These are phyloP conservation scores for Thermothielavioides terrestris DNA, from an alignment of 495 filamentous ascomycete species.

Conservation along the genomic window DNA sequence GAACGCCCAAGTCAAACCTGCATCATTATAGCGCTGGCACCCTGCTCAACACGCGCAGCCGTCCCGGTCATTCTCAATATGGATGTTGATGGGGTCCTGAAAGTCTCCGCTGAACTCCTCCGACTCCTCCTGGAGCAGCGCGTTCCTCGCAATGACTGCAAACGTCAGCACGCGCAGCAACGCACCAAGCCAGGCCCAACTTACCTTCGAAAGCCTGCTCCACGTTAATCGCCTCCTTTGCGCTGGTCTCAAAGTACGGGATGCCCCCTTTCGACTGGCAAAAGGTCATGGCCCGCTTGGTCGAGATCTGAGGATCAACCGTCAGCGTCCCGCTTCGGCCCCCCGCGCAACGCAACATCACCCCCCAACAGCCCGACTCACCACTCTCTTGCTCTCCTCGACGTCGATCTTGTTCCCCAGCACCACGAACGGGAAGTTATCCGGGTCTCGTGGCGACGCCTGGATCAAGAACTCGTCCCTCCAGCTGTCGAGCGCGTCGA, in stretches of 20 bases:
- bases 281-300: slow-evolving; percentile 91
- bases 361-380: slow-evolving; percentile 29
- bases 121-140: slow-evolving; percentile 90
- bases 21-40: background rate
- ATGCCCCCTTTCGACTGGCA: slow-evolving; percentile 96
- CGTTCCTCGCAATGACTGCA: slow-evolving; percentile 91
- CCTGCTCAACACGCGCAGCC: slow-evolving; percentile 75
- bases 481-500: slow-evolving; percentile 97
- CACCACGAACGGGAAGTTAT: slow-evolving; percentile 97
- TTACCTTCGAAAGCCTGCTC: slow-evolving; percentile 97
- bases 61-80: slow-evolving; percentile 81
- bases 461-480: slow-evolving; percentile 98
- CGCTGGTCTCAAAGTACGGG: slow-evolving; percentile 98
- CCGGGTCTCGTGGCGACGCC: slow-evolving; percentile 89
- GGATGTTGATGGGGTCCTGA: slow-evolving; percentile 94
- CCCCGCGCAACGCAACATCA: background rate
- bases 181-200: slow-evolving; percentile 1
- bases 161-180: slow-evolving; percentile 9
- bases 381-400: slow-evolving; percentile 92
- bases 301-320: slow-evolving; percentile 61
- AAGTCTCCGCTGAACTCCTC: slow-evolving; percentile 90
- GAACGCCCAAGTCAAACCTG: slow-evolving; percentile 4
- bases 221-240: slow-evolving; percentile 96
- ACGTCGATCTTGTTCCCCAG: slow-evolving; percentile 99
- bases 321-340: slow-evolving; percentile 8